Evolutionary conservation across 2,329 filamentous ascomycete species (phyloP).

Genomic region (Sporothrix mexicana): DNA sequence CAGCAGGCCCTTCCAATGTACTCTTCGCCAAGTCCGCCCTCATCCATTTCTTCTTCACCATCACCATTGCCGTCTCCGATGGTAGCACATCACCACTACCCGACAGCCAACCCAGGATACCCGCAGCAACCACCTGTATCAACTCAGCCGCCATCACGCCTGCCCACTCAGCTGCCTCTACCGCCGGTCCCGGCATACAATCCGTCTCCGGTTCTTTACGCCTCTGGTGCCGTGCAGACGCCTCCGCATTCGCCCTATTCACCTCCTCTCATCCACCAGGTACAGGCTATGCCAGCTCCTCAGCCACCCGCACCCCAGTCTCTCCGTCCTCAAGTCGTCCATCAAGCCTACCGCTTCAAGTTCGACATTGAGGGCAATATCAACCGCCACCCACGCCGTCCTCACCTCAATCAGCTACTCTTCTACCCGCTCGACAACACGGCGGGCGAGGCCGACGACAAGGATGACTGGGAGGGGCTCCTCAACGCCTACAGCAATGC

Average conservation of each 20-base stretch:
- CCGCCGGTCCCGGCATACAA: constrained; percentile 13
- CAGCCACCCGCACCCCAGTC: constrained; percentile 36
- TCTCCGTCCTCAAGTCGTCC: constrained; percentile 48
- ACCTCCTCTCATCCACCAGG: not conserved
- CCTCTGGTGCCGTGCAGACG: not conserved
- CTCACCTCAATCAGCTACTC: constrained; percentile 50
- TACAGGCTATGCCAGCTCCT: constrained; percentile 28
- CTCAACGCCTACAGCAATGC: constrained; percentile 20
- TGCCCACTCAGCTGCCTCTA: not conserved
- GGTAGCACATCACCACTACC: not conserved
- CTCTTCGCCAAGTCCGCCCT: constrained; percentile 9
- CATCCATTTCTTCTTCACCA: not conserved
- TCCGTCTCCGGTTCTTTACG: constrained; percentile 3
- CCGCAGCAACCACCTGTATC: not conserved
- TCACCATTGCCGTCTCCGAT: constrained; percentile 14
- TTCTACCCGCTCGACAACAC: constrained; percentile 46
- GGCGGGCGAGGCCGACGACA: constrained; percentile 39
- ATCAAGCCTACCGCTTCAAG: constrained; percentile 54
- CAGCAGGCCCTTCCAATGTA: constrained; percentile 18
- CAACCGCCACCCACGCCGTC: constrained; percentile 51
- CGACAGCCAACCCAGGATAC: not conserved
- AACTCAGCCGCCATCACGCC: not conserved
- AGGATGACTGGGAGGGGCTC: constrained; percentile 39
- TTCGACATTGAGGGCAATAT: constrained; percentile 56
- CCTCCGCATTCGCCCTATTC: too few relatives aligned